phyloP scores from a whole-genome alignment of 2,329 filamentous ascomycete genomes.

The Penicillium glabrum region DNA sequence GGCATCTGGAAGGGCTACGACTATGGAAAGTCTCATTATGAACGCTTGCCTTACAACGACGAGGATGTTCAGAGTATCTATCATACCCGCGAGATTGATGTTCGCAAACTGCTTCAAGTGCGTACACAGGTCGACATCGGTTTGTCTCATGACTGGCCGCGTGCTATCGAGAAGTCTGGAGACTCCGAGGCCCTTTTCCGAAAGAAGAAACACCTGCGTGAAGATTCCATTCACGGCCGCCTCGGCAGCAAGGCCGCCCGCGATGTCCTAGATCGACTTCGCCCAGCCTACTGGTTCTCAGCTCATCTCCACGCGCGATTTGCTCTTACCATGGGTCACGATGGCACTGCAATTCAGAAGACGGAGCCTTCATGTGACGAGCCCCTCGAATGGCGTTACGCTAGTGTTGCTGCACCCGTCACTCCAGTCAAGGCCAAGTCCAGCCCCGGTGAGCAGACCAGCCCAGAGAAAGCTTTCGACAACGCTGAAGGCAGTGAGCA shows the following conservation, averaged over 20 bases:
- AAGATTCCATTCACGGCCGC: slow-evolving; percentile 72
- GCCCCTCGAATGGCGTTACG: slow-evolving; percentile 9
- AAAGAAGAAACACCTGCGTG: slow-evolving; percentile 71
- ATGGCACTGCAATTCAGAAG: slow-evolving; percentile 10
- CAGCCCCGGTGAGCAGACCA: neutral
- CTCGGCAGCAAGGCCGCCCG: slow-evolving; percentile 79
- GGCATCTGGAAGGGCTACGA: slow-evolving; percentile 95
- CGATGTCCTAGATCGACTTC: slow-evolving; percentile 75
- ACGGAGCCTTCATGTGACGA: neutral
- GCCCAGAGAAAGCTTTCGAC: neutral
- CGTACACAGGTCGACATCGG: slow-evolving; percentile 88
- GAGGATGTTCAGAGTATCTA: slow-evolving; percentile 81
- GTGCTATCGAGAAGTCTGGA: slow-evolving; percentile 75
- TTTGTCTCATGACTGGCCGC: slow-evolving; percentile 94
- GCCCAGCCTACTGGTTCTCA: slow-evolving; percentile 87
- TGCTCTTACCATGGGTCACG: slow-evolving; percentile 60
- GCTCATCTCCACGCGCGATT: slow-evolving; percentile 93
- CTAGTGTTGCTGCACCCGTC: neutral
- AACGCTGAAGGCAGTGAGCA: neutral
- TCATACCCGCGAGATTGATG: slow-evolving; percentile 84
- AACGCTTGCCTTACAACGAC: slow-evolving; percentile 78
- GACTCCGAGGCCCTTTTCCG: slow-evolving; percentile 67
- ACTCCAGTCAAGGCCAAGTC: slow-evolving; percentile 1
- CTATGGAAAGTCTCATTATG: slow-evolving; percentile 79
- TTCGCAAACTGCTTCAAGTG: slow-evolving; percentile 83